These are phyloP conservation scores for Helianthus annuus DNA, from an alignment of 129 eudicot species.

Conservation along the genomic window DNA sequence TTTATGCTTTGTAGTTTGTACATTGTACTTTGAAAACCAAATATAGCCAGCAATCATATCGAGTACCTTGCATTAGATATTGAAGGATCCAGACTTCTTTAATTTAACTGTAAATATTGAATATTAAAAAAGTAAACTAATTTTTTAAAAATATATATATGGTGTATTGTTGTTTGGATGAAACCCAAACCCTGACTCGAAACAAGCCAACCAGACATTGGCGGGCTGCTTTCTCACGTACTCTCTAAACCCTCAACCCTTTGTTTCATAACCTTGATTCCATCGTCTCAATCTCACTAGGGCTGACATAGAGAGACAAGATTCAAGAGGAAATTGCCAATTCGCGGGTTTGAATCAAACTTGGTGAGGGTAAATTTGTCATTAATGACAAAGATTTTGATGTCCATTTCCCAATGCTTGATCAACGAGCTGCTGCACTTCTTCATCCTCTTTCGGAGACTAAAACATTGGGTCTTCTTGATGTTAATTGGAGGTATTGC, in stretches of 20 bases:
- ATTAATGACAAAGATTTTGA: slow-evolving; percentile 85
- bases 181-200: no score
- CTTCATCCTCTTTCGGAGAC: slow-evolving; percentile 88
- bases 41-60: not conserved
- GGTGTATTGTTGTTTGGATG: no score
- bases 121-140: no score
- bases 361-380: slow-evolving; percentile 76
- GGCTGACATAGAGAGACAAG: slow-evolving; percentile 70
- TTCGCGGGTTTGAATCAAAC: slow-evolving; percentile 65
- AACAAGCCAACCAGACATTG: not conserved
- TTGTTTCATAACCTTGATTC: slow-evolving; percentile 44
- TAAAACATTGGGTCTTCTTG: slow-evolving; percentile 80
- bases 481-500: slow-evolving; percentile 45
- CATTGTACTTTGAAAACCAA: not conserved
- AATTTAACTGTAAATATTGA: no score
- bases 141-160: no score
- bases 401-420: slow-evolving; percentile 78
- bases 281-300: slow-evolving; percentile 56
- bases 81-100: no score
- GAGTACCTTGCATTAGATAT: no score
- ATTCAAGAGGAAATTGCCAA: slow-evolving; percentile 76
- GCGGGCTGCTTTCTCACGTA: slow-evolving; percentile 58
- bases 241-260: slow-evolving; percentile 45
- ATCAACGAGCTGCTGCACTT: slow-evolving; percentile 86
- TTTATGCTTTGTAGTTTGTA: no score